Percentiles rank a stretch among this genome's conserved stretches.
Conservation (phyloP, 495 filamentous ascomycete genomes). For the Haplographium delicatum region DNA sequence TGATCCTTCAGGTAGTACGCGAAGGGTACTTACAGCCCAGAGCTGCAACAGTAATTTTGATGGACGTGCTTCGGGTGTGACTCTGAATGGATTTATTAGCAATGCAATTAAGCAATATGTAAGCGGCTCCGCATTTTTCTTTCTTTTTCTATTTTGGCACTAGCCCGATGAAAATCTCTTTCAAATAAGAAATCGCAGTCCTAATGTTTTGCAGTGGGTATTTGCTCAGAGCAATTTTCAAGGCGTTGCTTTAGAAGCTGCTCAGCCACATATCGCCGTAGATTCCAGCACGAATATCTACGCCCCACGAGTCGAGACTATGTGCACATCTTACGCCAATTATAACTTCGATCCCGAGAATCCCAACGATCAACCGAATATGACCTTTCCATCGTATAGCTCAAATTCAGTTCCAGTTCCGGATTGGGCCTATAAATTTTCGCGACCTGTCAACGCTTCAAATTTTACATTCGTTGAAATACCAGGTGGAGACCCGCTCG, state of each 20-base stretch:
- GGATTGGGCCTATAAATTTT: constrained; percentile 2
- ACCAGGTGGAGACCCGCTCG: background rate
- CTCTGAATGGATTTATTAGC: background rate
- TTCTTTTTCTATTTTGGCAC: too few relatives aligned
- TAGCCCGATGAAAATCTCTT: too few relatives aligned
- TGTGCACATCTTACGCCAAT: constrained; percentile 7
- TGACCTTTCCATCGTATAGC: background rate
- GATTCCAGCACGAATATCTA: background rate
- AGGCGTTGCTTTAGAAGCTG: constrained; percentile 1
- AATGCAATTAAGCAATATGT: background rate
- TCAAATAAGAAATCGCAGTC: too few relatives aligned
- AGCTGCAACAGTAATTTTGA: constrained; percentile 5
- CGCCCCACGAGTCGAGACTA: constrained; percentile 1
- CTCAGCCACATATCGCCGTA: constrained; percentile 5
- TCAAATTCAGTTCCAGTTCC: background rate
- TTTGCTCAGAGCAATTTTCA: constrained; percentile 1
- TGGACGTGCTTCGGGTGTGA: background rate
- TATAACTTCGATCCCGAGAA: background rate
- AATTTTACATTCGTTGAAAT: constrained; percentile 7
- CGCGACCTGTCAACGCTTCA: background rate
- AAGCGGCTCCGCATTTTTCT: background rate
- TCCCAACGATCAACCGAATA: constrained; percentile 1
- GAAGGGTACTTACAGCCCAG: background rate
- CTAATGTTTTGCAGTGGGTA: background rate
- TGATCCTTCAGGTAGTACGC: background rate